A percentile compares a stretch with the other conserved stretches of the same genome.
Evolutionary conservation across 257 asterid species (phyloP).

Genomic region (Nyctanthes arbortristis): DNA sequence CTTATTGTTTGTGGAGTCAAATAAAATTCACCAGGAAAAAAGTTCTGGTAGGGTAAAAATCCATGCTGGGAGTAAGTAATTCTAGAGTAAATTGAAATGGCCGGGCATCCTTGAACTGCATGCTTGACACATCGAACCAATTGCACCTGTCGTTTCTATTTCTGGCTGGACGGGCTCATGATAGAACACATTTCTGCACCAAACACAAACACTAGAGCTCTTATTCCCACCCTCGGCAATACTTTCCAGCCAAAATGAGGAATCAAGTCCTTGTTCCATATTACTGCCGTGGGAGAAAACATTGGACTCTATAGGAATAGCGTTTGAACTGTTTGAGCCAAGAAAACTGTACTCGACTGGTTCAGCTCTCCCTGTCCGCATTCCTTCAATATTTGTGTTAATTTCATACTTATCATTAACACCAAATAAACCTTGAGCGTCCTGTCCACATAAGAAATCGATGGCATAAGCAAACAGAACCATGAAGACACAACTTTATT

Average conservation of each 20-base stretch:
- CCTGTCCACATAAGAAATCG: slow-evolving; percentile 42
- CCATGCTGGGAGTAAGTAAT: too few relatives aligned
- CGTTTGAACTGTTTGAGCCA: slow-evolving; percentile 55
- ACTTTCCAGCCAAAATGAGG: slow-evolving; percentile 71
- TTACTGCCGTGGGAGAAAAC: slow-evolving; percentile 38
- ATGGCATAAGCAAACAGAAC: slow-evolving; percentile 15
- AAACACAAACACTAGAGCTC: slow-evolving; percentile 53
- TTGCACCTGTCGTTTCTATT: slow-evolving; percentile 48
- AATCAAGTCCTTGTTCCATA: slow-evolving; percentile 47
- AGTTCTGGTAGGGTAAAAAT: too few relatives aligned
- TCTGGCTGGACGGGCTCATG: slow-evolving; percentile 50
- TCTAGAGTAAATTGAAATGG: slow-evolving; percentile 38
- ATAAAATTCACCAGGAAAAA: too few relatives aligned
- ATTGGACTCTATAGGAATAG: slow-evolving; percentile 54
- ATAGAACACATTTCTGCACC: slow-evolving; percentile 67
- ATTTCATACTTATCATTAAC: slow-evolving; percentile 36
- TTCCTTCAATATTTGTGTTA: slow-evolving; percentile 33
- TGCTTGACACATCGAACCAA: slow-evolving; percentile 63
- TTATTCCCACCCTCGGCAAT: slow-evolving; percentile 36
- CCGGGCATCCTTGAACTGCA: slow-evolving; percentile 52
- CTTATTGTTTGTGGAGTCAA: background rate
- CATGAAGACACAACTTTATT: slow-evolving; percentile 7
- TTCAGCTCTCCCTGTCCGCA: slow-evolving; percentile 45
- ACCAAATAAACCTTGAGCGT: slow-evolving; percentile 38
- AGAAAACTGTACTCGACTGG: slow-evolving; percentile 80